Percentiles rank a stretch among this genome's conserved stretches.
Conservation (phyloP, 2,329 filamentous ascomycete genomes). For the Xylariaceae sp. region DNA sequence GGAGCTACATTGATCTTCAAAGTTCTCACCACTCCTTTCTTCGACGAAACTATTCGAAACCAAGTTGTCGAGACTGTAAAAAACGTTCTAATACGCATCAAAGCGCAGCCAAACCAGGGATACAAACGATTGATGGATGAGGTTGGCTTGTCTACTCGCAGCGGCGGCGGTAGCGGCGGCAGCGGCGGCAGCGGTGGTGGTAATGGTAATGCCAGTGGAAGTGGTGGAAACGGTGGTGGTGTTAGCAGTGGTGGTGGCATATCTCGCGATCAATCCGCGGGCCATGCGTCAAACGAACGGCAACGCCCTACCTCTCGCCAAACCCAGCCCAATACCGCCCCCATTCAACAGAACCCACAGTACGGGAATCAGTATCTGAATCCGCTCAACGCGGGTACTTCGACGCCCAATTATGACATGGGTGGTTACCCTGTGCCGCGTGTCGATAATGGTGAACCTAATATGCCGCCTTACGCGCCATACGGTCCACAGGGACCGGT, state of each 20-base stretch:
- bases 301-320: conserved; percentile 54
- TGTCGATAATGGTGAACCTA: conserved; percentile 47
- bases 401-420: conserved; percentile 44
- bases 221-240: not conserved
- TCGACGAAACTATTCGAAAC: conserved; percentile 81
- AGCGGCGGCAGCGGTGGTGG: not conserved
- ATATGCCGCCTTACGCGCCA: conserved; percentile 44
- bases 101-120: conserved; percentile 88
- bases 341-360: conserved; percentile 34
- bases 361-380: conserved; percentile 50
- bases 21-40: conserved; percentile 93
- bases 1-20: conserved; percentile 98
- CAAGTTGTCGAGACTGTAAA: conserved; percentile 92
- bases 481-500: conserved; percentile 48
- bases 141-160: conserved; percentile 75
- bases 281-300: conserved; percentile 43
- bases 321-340: conserved; percentile 33
- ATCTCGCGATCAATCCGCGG: conserved; percentile 42
- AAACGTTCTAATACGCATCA: conserved; percentile 79
- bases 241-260: conserved; percentile 13
- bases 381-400: conserved; percentile 39
- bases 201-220: not conserved
- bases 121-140: conserved; percentile 99
- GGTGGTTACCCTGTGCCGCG: conserved; percentile 45
- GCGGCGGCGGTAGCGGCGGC: conserved; percentile 34